Percentiles rank a stretch among this genome's conserved stretches.
Evolutionary conservation across 2,329 filamentous ascomycete species (phyloP).

Genomic region (Plenodomus lindquistii): DNA sequence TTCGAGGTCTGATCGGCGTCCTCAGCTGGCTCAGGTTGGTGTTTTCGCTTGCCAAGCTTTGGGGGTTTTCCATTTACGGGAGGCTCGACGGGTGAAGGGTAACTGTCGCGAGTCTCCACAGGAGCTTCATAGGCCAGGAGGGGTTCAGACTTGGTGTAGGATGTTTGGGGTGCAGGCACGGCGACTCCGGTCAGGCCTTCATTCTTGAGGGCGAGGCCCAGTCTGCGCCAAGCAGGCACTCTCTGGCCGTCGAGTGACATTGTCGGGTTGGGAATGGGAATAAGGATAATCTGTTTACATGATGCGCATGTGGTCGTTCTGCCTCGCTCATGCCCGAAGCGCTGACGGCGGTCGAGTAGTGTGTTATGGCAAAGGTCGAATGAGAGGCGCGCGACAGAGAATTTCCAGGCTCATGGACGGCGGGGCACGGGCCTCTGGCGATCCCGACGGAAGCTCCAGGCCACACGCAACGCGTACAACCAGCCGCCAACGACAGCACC

Average conservation of each 20-base stretch:
- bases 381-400: conserved; percentile 38
- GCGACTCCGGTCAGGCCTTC: conserved; percentile 46
- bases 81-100: conserved; percentile 17
- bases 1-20: conserved; percentile 24
- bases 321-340: conserved; percentile 44
- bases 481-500: conserved; percentile 26
- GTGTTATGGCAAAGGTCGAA: conserved; percentile 37
- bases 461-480: conserved; percentile 41
- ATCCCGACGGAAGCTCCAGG: conserved; percentile 36
- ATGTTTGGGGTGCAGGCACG: conserved; percentile 21
- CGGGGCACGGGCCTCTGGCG: conserved; percentile 19
- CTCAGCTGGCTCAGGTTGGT: conserved; percentile 33
- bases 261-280: conserved; percentile 33
- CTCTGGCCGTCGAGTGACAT: conserved; percentile 30
- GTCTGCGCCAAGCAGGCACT: conserved; percentile 62
- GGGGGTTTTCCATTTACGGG: conserved; percentile 29
- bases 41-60: conserved; percentile 45
- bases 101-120: conserved; percentile 8
- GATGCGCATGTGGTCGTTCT: conserved; percentile 19
- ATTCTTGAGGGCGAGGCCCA: conserved; percentile 64
- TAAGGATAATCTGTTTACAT: conserved; percentile 25
- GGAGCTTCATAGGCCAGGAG: conserved; percentile 6
- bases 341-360: conserved; percentile 30
- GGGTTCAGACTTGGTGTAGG: conserved; percentile 14
- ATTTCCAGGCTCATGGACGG: conserved; percentile 33